Conservation (phyloP, 768 basidiomycete genomes). For the Termitomyces bulborhizus region DNA sequence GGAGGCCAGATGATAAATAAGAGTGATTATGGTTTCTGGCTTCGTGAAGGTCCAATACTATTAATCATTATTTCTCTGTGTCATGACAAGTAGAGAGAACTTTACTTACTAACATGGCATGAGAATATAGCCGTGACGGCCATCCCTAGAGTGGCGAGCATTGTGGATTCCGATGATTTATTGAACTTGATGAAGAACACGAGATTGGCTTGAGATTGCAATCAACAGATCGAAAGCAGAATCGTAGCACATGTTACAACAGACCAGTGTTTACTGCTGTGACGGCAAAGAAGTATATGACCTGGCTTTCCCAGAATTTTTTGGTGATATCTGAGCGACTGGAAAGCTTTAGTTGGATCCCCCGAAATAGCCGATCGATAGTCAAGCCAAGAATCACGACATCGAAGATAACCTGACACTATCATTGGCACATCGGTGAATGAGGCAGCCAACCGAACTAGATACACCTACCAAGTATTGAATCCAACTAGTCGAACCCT, state of each 20-base stretch:
- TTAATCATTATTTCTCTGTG: background rate
- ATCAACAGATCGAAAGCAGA: background rate
- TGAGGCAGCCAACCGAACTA: background rate
- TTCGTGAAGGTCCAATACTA: conserved; percentile 15
- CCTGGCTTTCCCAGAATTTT: conserved; percentile 17
- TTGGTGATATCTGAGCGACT: conserved; percentile 15
- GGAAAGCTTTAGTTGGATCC: conserved; percentile 10
- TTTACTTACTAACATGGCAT: conserved; percentile 14
- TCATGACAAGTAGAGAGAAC: background rate
- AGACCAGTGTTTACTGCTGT: conserved; percentile 14
- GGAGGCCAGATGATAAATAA: conserved; percentile 3
- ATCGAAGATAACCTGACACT: conserved; percentile 17
- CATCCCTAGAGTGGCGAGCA: conserved; percentile 18
- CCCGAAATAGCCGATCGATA: conserved; percentile 14
- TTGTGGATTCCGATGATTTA: conserved; percentile 14
- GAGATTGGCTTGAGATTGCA: conserved; percentile 12
- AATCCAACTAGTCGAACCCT: conserved; percentile 17
- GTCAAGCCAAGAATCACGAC: conserved; percentile 15
- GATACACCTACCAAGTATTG: conserved; percentile 12
- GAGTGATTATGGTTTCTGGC: background rate
- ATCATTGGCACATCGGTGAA: background rate
- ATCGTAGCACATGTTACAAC: background rate
- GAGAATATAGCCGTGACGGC: conserved; percentile 16
- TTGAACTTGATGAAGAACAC: conserved; percentile 17
- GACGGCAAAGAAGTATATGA: conserved; percentile 17